phyloP scores from a whole-genome alignment of 164 flowering plant species.

The Vitis rupestris region DNA sequence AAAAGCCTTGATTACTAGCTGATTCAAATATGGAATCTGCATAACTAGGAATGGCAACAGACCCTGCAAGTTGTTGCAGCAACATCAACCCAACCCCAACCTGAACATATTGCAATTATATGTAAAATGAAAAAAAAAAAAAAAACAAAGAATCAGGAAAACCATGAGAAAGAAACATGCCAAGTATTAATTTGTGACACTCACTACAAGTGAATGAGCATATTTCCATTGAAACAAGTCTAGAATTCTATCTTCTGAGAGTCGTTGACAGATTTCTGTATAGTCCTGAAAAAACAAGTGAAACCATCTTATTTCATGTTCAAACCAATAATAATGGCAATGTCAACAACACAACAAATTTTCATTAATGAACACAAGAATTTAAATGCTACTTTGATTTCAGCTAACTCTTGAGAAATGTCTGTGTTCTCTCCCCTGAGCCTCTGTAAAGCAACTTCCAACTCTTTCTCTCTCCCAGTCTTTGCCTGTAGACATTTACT shows the following conservation, averaged over 20 bases:
- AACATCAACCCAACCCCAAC: constrained; percentile 33
- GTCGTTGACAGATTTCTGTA: constrained; percentile 27
- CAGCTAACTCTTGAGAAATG: constrained; percentile 36
- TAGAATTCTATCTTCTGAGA: constrained; percentile 26
- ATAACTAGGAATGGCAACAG: constrained; percentile 9
- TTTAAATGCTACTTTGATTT: constrained; percentile 27
- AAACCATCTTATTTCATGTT: no score
- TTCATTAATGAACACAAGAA: not conserved
- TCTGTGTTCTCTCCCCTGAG: constrained; percentile 39
- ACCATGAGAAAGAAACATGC: no score
- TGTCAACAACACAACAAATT: not conserved
- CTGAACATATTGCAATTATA: constrained; percentile 5
- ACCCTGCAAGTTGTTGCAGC: constrained; percentile 27
- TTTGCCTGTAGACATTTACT: constrained; percentile 31
- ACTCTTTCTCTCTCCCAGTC: constrained; percentile 19
- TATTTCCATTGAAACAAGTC: constrained; percentile 61
- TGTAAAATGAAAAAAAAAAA: no score
- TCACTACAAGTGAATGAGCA: constrained; percentile 25
- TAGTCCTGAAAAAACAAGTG: constrained; percentile 39
- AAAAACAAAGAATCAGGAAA: no score
- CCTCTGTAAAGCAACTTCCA: constrained; percentile 27
- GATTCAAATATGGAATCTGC: constrained; percentile 14
- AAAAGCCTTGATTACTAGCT: constrained; percentile 14
- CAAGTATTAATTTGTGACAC: not conserved
- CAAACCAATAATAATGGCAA: not conserved